Percentiles rank a stretch among this genome's conserved stretches.
These are phyloP conservation scores for Trichoderma sp. DNA, from an alignment of 2,329 filamentous ascomycete species.

Conservation along the genomic window DNA sequence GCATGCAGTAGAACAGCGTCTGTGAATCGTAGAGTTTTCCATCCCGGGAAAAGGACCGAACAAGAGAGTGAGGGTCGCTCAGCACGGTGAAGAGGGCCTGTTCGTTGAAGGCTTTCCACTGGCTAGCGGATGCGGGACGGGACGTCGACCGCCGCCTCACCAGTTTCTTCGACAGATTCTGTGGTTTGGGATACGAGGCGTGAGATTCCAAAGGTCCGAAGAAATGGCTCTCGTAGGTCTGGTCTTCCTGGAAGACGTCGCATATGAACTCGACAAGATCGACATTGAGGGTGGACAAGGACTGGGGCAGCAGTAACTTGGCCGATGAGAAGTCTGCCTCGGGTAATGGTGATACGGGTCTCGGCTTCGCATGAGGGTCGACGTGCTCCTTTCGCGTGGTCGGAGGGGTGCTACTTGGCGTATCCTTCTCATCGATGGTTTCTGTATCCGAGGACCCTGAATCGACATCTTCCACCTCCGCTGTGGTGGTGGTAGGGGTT, in stretches of 20 bases:
- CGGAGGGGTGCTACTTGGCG: slow-evolving; percentile 32
- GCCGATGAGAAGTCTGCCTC: slow-evolving; percentile 12
- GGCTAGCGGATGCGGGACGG: slow-evolving; percentile 34
- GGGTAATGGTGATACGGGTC: neutral
- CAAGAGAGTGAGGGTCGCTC: slow-evolving; percentile 56
- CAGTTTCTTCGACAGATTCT: slow-evolving; percentile 27
- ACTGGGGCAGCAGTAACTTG: slow-evolving; percentile 54
- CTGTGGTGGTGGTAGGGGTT: slow-evolving; percentile 3
- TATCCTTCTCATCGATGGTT: slow-evolving; percentile 27
- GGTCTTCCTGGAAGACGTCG: slow-evolving; percentile 60
- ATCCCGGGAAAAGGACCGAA: slow-evolving; percentile 59
- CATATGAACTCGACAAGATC: slow-evolving; percentile 63
- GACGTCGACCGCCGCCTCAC: slow-evolving; percentile 25
- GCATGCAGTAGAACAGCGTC: slow-evolving; percentile 64
- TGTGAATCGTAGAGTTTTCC: slow-evolving; percentile 61
- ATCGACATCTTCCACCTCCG: slow-evolving; percentile 29
- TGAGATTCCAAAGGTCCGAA: slow-evolving; percentile 42
- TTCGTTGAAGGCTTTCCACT: slow-evolving; percentile 64
- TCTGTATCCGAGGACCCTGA: slow-evolving; percentile 32
- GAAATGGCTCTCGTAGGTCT: slow-evolving; percentile 53
- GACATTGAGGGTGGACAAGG: slow-evolving; percentile 55
- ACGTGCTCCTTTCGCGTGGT: slow-evolving; percentile 32
- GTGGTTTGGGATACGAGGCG: slow-evolving; percentile 29
- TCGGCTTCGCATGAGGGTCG: slow-evolving; percentile 17
- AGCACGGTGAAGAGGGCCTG: slow-evolving; percentile 67